A percentile compares a stretch with the other conserved stretches of the same genome.
Evolutionary conservation across 768 basidiomycete genomes (phyloP).

Genomic region (Neoboletus brunneissimus): DNA sequence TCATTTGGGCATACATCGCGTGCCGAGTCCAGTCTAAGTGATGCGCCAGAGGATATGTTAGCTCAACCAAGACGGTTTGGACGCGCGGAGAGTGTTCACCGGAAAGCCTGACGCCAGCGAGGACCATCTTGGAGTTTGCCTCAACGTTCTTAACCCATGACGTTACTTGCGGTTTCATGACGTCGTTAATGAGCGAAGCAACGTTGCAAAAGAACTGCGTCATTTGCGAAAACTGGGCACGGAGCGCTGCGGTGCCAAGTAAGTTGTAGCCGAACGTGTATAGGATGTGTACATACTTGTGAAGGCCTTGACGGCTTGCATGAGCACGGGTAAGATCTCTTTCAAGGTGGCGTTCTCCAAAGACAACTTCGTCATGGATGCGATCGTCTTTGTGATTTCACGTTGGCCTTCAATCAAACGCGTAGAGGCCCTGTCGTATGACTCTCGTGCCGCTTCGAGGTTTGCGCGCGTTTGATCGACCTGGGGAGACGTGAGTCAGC

Average conservation of each 20-base stretch:
- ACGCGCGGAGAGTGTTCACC: not conserved
- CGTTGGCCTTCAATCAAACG: conserved; percentile 19
- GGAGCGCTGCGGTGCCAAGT: conserved; percentile 4
- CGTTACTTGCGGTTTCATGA: conserved; percentile 18
- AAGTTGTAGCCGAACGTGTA: not conserved
- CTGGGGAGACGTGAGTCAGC: not conserved
- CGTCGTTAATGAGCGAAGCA: conserved; percentile 18
- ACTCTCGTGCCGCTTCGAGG: conserved; percentile 17
- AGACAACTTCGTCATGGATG: conserved; percentile 17
- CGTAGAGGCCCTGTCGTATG: conserved; percentile 11
- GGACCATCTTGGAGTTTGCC: conserved; percentile 15
- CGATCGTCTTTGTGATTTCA: conserved; percentile 19
- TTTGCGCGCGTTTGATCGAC: conserved; percentile 23
- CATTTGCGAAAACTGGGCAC: conserved; percentile 21
- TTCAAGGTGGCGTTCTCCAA: conserved; percentile 20
- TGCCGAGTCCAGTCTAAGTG: conserved; percentile 13
- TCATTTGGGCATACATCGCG: conserved; percentile 23
- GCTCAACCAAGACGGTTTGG: not conserved
- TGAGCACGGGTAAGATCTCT: conserved; percentile 16
- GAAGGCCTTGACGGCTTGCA: conserved; percentile 18
- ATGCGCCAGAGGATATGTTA: not conserved
- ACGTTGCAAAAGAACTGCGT: conserved; percentile 17
- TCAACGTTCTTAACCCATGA: conserved; percentile 16
- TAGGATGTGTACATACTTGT: conserved; percentile 1
- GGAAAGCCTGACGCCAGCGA: conserved; percentile 17